These are phyloP conservation scores for Waltiozyma sp. DNA, from an alignment of 1,139 yeast species.

Conservation along the genomic window DNA sequence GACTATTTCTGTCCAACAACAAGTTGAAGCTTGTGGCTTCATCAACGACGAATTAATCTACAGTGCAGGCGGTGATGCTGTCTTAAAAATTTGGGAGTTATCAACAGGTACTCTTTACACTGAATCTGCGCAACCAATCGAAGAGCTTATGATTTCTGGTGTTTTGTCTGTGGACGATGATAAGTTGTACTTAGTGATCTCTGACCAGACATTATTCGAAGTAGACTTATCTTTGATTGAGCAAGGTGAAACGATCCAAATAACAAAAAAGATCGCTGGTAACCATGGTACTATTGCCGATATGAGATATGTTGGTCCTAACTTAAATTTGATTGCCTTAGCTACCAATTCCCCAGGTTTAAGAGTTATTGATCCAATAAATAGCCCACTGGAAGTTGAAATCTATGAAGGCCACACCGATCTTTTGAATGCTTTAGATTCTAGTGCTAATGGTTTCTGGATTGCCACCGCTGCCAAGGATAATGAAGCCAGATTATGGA, in stretches of 20 bases:
- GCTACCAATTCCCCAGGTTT: slow-evolving; percentile 95
- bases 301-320: slow-evolving; percentile 64
- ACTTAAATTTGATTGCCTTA: slow-evolving; percentile 47
- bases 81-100: slow-evolving; percentile 51
- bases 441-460: slow-evolving; percentile 75
- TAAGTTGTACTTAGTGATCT: slow-evolving; percentile 36
- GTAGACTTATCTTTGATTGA: slow-evolving; percentile 26
- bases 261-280: slow-evolving; percentile 62
- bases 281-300: slow-evolving; percentile 95
- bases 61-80: slow-evolving; percentile 77
- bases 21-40: slow-evolving; percentile 76
- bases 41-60: slow-evolving; percentile 70
- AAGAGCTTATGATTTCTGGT: slow-evolving; percentile 60
- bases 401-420: slow-evolving; percentile 78
- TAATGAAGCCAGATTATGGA: slow-evolving; percentile 77
- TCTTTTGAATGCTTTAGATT: slow-evolving; percentile 70
- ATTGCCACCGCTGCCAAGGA: slow-evolving; percentile 92
- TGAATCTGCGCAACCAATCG: slow-evolving; percentile 41
- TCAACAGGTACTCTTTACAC: slow-evolving; percentile 55
- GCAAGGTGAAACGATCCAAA: slow-evolving; percentile 28
- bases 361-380: slow-evolving; percentile 49
- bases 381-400: slow-evolving; percentile 47
- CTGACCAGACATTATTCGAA: slow-evolving; percentile 76
- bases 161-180: slow-evolving; percentile 30
- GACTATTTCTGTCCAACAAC: slow-evolving; percentile 66